Percentiles rank a stretch among this genome's conserved stretches.
Evolutionary conservation across 768 basidiomycete species (phyloP).

Genomic region (Collybia mongolica): DNA sequence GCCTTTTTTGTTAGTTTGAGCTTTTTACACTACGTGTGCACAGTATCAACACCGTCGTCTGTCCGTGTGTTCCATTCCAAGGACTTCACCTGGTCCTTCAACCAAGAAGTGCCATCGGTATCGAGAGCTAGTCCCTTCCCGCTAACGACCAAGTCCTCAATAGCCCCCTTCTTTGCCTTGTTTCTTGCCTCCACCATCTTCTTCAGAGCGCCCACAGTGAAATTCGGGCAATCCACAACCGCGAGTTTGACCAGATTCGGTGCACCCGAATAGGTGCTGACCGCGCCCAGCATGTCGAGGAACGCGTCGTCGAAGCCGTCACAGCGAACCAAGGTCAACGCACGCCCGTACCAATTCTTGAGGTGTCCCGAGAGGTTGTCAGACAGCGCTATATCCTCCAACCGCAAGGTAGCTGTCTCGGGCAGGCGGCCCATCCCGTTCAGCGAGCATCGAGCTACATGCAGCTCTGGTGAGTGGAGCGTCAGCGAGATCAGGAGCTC

Average conservation of each 20-base stretch:
- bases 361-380: neutral
- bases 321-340: neutral
- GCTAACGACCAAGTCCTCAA: neutral
- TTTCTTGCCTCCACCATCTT: neutral
- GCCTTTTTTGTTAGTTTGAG: too few relatives aligned
- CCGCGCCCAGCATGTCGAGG: conserved; percentile 1
- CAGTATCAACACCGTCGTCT: too few relatives aligned
- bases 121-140: neutral
- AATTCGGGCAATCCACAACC: neutral
- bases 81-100: too few relatives aligned
- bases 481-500: neutral
- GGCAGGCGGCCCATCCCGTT: conserved; percentile 1
- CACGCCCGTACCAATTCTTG: neutral
- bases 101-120: too few relatives aligned
- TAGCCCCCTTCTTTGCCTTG: neutral
- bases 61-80: too few relatives aligned
- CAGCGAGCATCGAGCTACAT: neutral
- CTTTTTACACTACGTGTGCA: too few relatives aligned
- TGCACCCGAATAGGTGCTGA: neutral
- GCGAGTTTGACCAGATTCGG: conserved; percentile 1
- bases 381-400: neutral
- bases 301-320: neutral
- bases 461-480: neutral
- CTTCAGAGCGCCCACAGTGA: neutral
- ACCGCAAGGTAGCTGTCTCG: neutral